phyloP scores from a whole-genome alignment of 169 alveolate species.

The Cyclospora cayetanensis region DNA sequence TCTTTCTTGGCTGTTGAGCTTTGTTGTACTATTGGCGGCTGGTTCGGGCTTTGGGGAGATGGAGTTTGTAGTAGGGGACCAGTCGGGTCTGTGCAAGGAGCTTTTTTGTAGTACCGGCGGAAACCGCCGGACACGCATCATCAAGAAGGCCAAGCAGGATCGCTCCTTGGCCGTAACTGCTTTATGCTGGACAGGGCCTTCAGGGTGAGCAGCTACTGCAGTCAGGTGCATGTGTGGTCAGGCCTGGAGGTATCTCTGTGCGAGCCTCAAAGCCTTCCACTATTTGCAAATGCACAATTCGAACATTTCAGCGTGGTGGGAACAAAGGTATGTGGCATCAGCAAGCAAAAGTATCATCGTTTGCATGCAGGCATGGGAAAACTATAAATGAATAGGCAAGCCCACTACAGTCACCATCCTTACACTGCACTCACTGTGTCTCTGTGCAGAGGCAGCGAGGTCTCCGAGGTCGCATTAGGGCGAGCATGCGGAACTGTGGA shows the following conservation, averaged over 20 bases:
- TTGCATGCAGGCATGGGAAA: too few relatives aligned
- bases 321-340: too few relatives aligned
- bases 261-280: too few relatives aligned
- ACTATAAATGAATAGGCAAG: too few relatives aligned
- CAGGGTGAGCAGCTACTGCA: slow-evolving; percentile 32
- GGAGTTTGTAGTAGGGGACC: slow-evolving; percentile 70
- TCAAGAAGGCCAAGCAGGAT: slow-evolving; percentile 49
- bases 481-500: slow-evolving; percentile 37
- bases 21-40: not conserved
- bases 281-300: too few relatives aligned
- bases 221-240: too few relatives aligned
- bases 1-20: too few relatives aligned
- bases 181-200: slow-evolving; percentile 42
- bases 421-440: too few relatives aligned
- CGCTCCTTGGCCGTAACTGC: slow-evolving; percentile 41
- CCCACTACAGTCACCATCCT: too few relatives aligned
- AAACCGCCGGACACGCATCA: slow-evolving; percentile 56
- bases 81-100: slow-evolving; percentile 67
- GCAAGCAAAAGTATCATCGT: too few relatives aligned
- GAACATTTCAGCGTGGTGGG: too few relatives aligned
- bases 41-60: slow-evolving; percentile 51
- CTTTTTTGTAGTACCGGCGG: slow-evolving; percentile 12
- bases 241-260: too few relatives aligned
- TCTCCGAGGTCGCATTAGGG: slow-evolving; percentile 50
- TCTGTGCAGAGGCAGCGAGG: slow-evolving; percentile 42